These are phyloP conservation scores for Iberis pinnata DNA, from an alignment of 345 rosid genomes.

Conservation along the genomic window DNA sequence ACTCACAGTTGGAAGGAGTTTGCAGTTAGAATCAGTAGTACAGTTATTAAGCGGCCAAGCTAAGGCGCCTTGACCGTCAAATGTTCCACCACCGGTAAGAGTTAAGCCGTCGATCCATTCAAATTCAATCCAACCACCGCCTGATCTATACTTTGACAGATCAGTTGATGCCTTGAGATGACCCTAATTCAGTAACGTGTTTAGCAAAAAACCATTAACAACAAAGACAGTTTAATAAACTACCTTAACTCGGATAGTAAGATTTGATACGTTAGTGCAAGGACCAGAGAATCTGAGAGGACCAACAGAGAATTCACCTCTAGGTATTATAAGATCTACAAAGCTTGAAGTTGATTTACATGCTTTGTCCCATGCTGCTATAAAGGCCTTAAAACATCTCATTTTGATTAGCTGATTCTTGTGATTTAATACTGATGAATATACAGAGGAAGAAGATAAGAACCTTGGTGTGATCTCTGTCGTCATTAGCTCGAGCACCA, in stretches of 20 bases:
- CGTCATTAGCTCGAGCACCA: constrained; percentile 34
- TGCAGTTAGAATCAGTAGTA: constrained; percentile 25
- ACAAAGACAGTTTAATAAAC: background rate
- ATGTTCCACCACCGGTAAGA: constrained; percentile 45
- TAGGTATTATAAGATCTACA: constrained; percentile 36
- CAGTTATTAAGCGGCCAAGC: constrained; percentile 39
- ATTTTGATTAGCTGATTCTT: constrained; percentile 16
- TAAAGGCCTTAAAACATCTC: constrained; percentile 34
- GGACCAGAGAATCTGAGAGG: constrained; percentile 37
- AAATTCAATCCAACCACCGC: constrained; percentile 43
- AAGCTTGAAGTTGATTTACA: constrained; percentile 37
- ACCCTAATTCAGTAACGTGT: constrained; percentile 35
- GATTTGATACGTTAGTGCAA: constrained; percentile 35
- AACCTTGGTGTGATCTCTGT: constrained; percentile 28
- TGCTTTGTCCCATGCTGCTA: constrained; percentile 50
- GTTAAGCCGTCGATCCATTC: constrained; percentile 31
- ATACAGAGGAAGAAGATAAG: background rate
- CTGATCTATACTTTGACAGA: constrained; percentile 21
- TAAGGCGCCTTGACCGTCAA: constrained; percentile 55
- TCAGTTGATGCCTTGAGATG: constrained; percentile 37
- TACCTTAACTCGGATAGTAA: constrained; percentile 28
- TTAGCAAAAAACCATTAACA: constrained; percentile 19
- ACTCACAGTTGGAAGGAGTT: constrained; percentile 41
- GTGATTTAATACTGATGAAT: background rate
- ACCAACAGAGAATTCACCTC: constrained; percentile 32